These are phyloP conservation scores for Mrakia hoshinonis DNA, from an alignment of 768 basidiomycete species.

Conservation along the genomic window DNA sequence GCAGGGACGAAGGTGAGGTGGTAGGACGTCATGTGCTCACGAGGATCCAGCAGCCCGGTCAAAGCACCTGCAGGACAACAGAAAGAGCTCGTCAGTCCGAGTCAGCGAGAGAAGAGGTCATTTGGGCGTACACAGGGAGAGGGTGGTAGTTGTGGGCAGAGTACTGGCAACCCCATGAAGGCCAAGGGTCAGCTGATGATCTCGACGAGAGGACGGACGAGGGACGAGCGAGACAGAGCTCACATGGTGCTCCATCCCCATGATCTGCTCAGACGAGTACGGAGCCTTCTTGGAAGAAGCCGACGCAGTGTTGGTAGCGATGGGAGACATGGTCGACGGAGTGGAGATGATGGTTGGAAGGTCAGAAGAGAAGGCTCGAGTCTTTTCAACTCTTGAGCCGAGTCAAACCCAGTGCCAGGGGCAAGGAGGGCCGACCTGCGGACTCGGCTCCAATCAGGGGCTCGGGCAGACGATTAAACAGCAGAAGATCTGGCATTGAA, in stretches of 20 bases:
- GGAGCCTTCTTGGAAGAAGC: background rate
- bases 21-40: conserved; percentile 26
- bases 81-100: background rate
- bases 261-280: conserved; percentile 12
- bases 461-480: no score
- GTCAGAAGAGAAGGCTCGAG: background rate
- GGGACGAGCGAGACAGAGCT: background rate
- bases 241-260: conserved; percentile 17
- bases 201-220: background rate
- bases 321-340: background rate
- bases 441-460: no score
- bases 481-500: no score
- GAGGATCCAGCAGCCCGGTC: conserved; percentile 80
- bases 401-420: no score
- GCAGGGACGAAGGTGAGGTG: background rate
- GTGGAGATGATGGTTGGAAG: background rate
- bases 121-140: conserved; percentile 54
- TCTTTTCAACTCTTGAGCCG: background rate
- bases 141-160: conserved; percentile 79
- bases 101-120: background rate
- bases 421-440: no score
- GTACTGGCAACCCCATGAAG: background rate
- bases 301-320: background rate
- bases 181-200: background rate
- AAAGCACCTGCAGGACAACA: conserved; percentile 51